Evolutionary conservation across 2,329 filamentous ascomycete genomes (phyloP), one percentile per base, ranked within the genome.

Genomic region (Gyromitra esculenta): DNA sequence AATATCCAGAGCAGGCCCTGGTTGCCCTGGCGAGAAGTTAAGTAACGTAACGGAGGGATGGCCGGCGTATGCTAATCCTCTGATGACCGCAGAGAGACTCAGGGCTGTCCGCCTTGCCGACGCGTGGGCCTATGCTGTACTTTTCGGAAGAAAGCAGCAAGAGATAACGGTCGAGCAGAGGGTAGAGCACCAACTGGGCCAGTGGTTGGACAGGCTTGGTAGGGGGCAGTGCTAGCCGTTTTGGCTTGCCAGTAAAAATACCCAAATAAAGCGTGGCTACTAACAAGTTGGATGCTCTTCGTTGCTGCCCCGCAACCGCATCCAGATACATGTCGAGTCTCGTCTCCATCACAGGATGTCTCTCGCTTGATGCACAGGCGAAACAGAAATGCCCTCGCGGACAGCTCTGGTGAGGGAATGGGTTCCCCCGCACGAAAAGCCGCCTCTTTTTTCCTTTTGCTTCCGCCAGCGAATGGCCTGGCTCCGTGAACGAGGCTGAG

Each of bases 21-120:
- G 37, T 43, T 60, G 35, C 37, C 64, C 37, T 35, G 35, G 1
- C 2, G 18, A 1, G 52, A 48, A 52, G 54, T 60, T 50, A 69
- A 69, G 66, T 69, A 60, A 57, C 6, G 31, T 50, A n/a, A n/a
- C 18, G 50, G 43, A 18, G 48, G n/a, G 18, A 8, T 15, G 11
- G 45, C 9, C 3, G 7, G 48, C 15, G 48, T 50, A n/a, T 52
- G 18, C n/a, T 18, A 52, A 7, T 8, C 48, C 21, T 31, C 15
- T 25, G 52, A 35, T 56, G 31, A 8, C 25, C 11, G 31, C 25
- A 31, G 25, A 31, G 25, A 31, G 25, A 31, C 25, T 31, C 25
- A 31, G 48, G 15, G 6, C 15, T 21, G 48, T 52, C 48, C 9
- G 41, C 41, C 41, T 45, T 45, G 41, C 1, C 15, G 7, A 45